Percentiles rank a stretch among this genome's conserved stretches.
phyloP scores from a whole-genome alignment of 2,329 filamentous ascomycete genomes.

The Aureobasidium zeae region DNA sequence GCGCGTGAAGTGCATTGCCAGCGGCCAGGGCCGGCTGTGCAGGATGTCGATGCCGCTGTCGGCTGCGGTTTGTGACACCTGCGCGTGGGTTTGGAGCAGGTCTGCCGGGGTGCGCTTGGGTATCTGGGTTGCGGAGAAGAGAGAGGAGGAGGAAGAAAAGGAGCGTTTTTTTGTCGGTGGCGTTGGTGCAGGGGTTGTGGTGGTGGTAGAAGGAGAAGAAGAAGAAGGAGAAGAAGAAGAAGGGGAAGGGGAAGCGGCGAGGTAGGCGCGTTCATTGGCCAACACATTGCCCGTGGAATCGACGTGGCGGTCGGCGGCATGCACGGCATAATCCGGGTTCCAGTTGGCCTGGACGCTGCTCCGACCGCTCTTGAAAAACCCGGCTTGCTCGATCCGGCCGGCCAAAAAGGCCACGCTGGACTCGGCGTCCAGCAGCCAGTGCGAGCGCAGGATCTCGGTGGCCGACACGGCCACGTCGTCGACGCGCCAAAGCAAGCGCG shows the following conservation, averaged over 20 bases:
- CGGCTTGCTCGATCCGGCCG: conserved; percentile 62
- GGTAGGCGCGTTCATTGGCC: conserved; percentile 21
- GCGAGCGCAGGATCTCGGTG: conserved; percentile 64
- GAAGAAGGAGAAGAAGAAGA: no score
- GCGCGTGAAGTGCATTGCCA: conserved; percentile 64
- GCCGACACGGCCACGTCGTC: conserved; percentile 84
- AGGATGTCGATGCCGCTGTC: conserved; percentile 25
- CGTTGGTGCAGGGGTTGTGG: conserved; percentile 20
- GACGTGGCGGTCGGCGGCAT: conserved; percentile 6
- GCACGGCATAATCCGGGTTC: conserved; percentile 14
- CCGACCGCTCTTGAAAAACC: conserved; percentile 34
- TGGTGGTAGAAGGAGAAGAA: no score
- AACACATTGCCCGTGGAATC: conserved; percentile 1
- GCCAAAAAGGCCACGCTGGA: conserved; percentile 73
- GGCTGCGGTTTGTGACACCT: conserved; percentile 22
- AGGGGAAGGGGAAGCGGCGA: not conserved
- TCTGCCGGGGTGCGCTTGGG: conserved; percentile 21
- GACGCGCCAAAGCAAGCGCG: conserved; percentile 90
- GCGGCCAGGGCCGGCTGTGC: conserved; percentile 53
- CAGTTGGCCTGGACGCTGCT: conserved; percentile 1
- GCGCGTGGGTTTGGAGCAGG: conserved; percentile 23
- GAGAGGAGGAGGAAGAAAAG: no score
- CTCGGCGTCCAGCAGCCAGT: conserved; percentile 71
- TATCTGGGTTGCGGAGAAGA: conserved; percentile 4
- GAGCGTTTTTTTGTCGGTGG: not conserved